Base-by-base conservation (phyloP, 1,284 basidiomycete genomes). In the Phlebopus sp. region DNA sequence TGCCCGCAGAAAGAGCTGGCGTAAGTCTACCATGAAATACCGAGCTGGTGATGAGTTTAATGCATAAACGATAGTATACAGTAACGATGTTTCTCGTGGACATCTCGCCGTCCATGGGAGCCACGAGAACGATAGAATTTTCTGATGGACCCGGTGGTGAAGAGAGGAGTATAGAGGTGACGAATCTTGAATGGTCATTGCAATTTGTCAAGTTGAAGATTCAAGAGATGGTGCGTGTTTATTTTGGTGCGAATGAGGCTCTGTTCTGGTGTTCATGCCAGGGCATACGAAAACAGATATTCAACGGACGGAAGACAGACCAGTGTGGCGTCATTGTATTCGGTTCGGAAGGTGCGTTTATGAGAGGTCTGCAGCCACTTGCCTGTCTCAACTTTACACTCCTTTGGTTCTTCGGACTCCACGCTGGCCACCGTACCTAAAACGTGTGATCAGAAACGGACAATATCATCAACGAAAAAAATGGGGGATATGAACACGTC, bases 21-120 rank as follows among this genome's bases (percentile, higher is more conserved):
- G 86, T 89, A 69, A 41, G 78, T 19, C n/a, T 40, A 25, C 27
- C 19, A 11, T 7, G 6, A 3, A 30, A 27, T 7, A 46, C 30
- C 37, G 19, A 19, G 3, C 11, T n/a, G 47, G 43, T 42, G n/a
- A 41, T 42, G 10, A 4, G 36, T 0, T 15, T 47, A 48, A 14
- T 4, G 35, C 7, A 9, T 49, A 10, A 10, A 39, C 7, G 18
- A 2, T 54, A 90, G 88, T 90, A 84, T 60, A 89, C 86, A 1
- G 87, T 86, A 4, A 87, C 85, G 15, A 84, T 91, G 78, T 97
- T 92, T 62, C 77, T 92, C 61, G 71, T 97, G 59, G 94, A 97
- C 73, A 74, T 90, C 39, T 94, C 91, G 2, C 79, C 86, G 44
- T 84, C 90, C 34, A 96, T 97, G 93, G 85, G 78, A 15, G 79